A percentile compares a stretch with the other conserved stretches of the same genome.
phyloP scores from a whole-genome alignment of 305 asterid species.

The Fraxinus greggii region DNA sequence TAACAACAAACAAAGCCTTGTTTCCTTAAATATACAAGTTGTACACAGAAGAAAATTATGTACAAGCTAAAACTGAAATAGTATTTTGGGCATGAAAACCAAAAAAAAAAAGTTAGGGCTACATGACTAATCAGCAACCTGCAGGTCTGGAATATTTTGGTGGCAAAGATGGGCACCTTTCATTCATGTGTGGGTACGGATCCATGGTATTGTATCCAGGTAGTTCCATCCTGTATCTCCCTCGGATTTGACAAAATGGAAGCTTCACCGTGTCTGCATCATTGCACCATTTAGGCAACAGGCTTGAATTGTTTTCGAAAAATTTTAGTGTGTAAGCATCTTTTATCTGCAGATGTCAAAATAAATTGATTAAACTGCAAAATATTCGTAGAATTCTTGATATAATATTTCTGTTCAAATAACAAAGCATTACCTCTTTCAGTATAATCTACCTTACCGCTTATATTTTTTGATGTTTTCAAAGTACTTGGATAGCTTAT shows the following conservation, averaged over 20 bases:
- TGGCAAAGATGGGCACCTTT: constrained; percentile 83
- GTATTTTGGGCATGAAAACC: background rate
- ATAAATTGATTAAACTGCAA: background rate
- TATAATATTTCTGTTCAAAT: background rate
- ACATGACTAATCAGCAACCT: constrained; percentile 49
- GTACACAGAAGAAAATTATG: background rate
- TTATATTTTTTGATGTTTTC: background rate
- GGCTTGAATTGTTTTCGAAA: constrained; percentile 43
- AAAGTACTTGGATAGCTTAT: background rate
- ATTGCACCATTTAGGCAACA: constrained; percentile 53
- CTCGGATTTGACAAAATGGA: constrained; percentile 76
- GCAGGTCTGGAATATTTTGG: constrained; percentile 58
- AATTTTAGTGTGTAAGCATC: constrained; percentile 45
- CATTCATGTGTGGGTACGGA: constrained; percentile 83
- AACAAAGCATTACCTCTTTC: background rate
- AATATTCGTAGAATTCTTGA: background rate
- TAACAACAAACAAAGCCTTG: background rate
- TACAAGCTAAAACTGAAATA: constrained; percentile 18
- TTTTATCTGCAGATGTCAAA: constrained; percentile 40
- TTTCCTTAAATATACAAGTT: constrained; percentile 16
- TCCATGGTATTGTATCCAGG: constrained; percentile 77
- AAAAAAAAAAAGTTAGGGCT: background rate
- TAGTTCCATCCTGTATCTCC: constrained; percentile 80
- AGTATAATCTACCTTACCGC: background rate
- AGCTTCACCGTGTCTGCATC: constrained; percentile 47